These are phyloP conservation scores for Yarrowia bubula DNA, from an alignment of 805 yeast genomes.

Conservation along the genomic window DNA sequence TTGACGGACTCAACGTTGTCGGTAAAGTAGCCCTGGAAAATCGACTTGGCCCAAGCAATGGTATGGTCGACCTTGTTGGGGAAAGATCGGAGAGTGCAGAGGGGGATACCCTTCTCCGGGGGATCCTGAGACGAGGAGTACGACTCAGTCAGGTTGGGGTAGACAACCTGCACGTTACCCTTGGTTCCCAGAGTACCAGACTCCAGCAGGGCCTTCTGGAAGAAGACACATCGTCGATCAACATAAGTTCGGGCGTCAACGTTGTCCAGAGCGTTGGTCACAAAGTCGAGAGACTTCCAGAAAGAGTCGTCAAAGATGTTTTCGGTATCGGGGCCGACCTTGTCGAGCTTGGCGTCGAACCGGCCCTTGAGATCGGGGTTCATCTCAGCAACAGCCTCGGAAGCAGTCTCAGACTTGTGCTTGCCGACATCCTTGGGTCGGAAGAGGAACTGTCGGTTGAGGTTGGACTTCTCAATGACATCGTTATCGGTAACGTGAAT, in stretches of 20 bases:
- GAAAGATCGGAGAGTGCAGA: conserved; percentile 95
- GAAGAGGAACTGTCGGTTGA: conserved; percentile 94
- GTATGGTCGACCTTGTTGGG: conserved; percentile 98
- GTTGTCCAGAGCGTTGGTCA: conserved; percentile 94
- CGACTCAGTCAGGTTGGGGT: conserved; percentile 91
- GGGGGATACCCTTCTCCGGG: conserved; percentile 95
- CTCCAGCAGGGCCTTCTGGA: conserved; percentile 85
- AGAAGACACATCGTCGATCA: conserved; percentile 94
- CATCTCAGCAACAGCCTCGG: conserved; percentile 77
- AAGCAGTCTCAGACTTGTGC: conserved; percentile 87
- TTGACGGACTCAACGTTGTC: conserved; percentile 95
- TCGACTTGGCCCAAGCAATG: conserved; percentile 97
- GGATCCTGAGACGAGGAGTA: conserved; percentile 97
- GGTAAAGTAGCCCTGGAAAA: conserved; percentile 86
- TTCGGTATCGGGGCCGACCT: conserved; percentile 93
- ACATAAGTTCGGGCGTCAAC: conserved; percentile 98
- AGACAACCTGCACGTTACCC: conserved; percentile 95
- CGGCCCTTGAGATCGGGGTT: conserved; percentile 80
- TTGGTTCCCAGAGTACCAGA: conserved; percentile 98
- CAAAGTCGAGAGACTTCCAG: conserved; percentile 83
- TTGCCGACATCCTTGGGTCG: conserved; percentile 92
- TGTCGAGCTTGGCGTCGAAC: conserved; percentile 73
- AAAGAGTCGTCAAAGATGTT: conserved; percentile 77
- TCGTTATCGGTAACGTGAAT: conserved; percentile 90
- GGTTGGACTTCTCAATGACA: conserved; percentile 89